These are phyloP conservation scores for Trichoderma semiorbis DNA, from an alignment of 2,329 filamentous ascomycete genomes.

Conservation along the genomic window DNA sequence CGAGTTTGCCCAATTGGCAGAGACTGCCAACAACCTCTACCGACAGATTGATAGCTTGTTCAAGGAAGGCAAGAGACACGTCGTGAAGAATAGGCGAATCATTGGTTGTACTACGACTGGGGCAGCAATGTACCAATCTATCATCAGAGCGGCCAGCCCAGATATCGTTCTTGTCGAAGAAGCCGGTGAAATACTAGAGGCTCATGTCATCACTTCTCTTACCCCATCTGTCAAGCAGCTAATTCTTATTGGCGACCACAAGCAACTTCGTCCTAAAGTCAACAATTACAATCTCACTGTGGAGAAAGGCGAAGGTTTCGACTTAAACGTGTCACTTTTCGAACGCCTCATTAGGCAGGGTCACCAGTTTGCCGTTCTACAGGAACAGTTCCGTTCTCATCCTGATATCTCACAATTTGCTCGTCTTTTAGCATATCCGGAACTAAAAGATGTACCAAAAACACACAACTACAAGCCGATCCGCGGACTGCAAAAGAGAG, in stretches of 20 bases:
- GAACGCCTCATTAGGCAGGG: constrained; percentile 61
- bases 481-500: constrained; percentile 54
- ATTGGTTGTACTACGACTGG: constrained; percentile 70
- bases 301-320: constrained; percentile 62
- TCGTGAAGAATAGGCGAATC: constrained; percentile 54
- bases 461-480: constrained; percentile 47
- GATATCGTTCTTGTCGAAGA: constrained; percentile 67
- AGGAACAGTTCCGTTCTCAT: constrained; percentile 64
- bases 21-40: constrained; percentile 42
- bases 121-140: constrained; percentile 58
- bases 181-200: constrained; percentile 69
- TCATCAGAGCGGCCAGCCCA: constrained; percentile 52
- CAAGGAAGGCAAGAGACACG: constrained; percentile 38
- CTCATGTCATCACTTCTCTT: constrained; percentile 59
- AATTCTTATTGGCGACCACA: constrained; percentile 70
- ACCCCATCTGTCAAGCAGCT: constrained; percentile 55
- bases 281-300: constrained; percentile 58
- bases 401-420: constrained; percentile 63
- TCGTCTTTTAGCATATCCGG: constrained; percentile 57
- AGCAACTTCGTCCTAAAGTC: constrained; percentile 67
- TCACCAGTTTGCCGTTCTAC: constrained; percentile 51
- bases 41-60: constrained; percentile 42
- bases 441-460: constrained; percentile 52
- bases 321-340: constrained; percentile 66
- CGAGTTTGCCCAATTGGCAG: constrained; percentile 36